phyloP scores from a whole-genome alignment of 768 basidiomycete species.

The Tulasnella sp. region DNA sequence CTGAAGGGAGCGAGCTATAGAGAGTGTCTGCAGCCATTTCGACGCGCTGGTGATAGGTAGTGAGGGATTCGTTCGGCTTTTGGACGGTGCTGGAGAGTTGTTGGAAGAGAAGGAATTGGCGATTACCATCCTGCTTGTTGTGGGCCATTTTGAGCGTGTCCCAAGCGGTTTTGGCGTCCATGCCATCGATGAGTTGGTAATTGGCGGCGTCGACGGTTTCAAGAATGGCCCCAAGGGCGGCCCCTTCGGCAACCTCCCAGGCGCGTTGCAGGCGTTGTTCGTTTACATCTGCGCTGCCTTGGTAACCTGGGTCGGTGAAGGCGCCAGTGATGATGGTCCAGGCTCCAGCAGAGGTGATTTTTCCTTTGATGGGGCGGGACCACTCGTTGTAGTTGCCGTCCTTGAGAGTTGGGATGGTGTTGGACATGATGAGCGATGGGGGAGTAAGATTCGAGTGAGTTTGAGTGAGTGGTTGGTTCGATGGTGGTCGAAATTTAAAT shows the following conservation, averaged over 20 bases:
- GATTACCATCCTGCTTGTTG: not conserved
- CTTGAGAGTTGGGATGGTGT: no score
- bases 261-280: not conserved
- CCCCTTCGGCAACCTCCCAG: no score
- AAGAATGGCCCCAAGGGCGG: not conserved
- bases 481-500: no score
- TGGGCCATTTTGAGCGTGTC: not conserved
- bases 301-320: no score
- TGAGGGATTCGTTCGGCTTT: not conserved
- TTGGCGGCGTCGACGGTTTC: not conserved
- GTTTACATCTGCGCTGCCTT: not conserved
- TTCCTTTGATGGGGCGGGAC: no score
- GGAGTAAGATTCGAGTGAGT: no score
- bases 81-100: not conserved
- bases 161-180: not conserved
- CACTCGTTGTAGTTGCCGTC: no score
- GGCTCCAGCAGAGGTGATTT: no score
- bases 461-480: no score
- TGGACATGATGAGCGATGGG: no score
- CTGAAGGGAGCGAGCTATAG: no score
- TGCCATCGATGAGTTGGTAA: not conserved
- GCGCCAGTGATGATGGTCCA: no score
- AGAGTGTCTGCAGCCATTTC: not conserved
- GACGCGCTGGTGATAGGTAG: not conserved
- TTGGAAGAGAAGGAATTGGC: conserved; percentile 3